A percentile compares a stretch with the other conserved stretches of the same genome.
Conservation (phyloP, 306 rosid species). For the Alnus rubra region DNA sequence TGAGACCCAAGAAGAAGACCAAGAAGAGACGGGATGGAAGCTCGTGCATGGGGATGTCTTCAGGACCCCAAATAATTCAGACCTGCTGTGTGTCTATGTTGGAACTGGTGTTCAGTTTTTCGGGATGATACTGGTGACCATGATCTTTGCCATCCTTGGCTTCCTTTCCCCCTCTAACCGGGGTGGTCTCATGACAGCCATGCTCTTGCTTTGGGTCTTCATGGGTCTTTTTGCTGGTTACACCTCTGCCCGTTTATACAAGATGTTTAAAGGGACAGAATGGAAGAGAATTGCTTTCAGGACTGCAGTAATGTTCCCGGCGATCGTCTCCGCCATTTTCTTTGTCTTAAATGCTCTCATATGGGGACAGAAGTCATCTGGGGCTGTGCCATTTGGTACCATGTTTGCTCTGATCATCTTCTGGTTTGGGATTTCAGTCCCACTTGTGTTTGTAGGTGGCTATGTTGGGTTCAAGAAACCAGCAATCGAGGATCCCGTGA, state of each 20-base stretch:
- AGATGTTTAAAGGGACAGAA: conserved; percentile 89
- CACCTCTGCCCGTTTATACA: conserved; percentile 82
- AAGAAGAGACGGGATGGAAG: conserved; percentile 99
- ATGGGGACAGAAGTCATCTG: conserved; percentile 98
- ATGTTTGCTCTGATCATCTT: conserved; percentile 93
- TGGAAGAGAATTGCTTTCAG: conserved; percentile 87
- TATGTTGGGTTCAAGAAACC: conserved; percentile 95
- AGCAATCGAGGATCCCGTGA: conserved; percentile 94
- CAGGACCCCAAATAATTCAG: conserved; percentile 81
- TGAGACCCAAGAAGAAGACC: conserved; percentile 99
- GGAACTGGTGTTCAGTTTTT: conserved; percentile 98
- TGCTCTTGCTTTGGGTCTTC: conserved; percentile 97
- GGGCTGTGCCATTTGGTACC: conserved; percentile 97
- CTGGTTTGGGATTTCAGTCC: conserved; percentile 99
- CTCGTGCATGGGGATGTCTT: conserved; percentile 99
- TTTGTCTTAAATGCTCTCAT: conserved; percentile 73
- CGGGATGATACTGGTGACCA: conserved; percentile 87
- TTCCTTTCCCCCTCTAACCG: conserved; percentile 98
- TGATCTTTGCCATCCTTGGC: conserved; percentile 94
- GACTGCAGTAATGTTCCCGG: conserved; percentile 84
- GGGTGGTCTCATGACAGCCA: conserved; percentile 97
- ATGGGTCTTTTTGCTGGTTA: conserved; percentile 97
- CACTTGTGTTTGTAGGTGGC: conserved; percentile 91
- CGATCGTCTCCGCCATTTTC: conserved; percentile 66
- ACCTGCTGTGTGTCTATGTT: conserved; percentile 82